Conservation (phyloP, 257 asterid genomes). For the Gentiana macrophylla region DNA sequence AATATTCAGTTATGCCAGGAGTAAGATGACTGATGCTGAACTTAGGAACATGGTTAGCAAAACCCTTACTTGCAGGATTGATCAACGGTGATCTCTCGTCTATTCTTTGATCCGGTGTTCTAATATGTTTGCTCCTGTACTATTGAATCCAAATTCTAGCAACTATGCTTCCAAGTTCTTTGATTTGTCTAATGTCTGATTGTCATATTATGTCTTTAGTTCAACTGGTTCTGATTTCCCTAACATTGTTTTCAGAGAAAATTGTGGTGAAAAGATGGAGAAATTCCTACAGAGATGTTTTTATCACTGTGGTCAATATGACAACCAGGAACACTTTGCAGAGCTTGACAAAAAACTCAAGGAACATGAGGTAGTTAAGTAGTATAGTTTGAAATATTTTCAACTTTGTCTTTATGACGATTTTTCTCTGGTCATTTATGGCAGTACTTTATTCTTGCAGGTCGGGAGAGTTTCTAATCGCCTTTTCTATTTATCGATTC, state of each 20-base stretch:
- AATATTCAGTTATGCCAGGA: slow-evolving; percentile 86
- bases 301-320: slow-evolving; percentile 89
- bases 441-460: slow-evolving; percentile 25
- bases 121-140: not conserved
- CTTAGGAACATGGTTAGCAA: slow-evolving; percentile 79
- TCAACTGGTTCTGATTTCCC: not conserved
- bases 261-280: slow-evolving; percentile 90
- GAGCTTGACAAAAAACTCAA: slow-evolving; percentile 68
- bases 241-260: slow-evolving; percentile 43
- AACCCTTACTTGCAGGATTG: slow-evolving; percentile 95
- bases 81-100: slow-evolving; percentile 47
- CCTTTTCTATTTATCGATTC: slow-evolving; percentile 88
- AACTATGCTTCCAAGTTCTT: not conserved
- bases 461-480: slow-evolving; percentile 73
- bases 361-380: slow-evolving; percentile 68
- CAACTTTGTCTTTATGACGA: too few species aligned
- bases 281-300: slow-evolving; percentile 77
- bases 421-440: too few species aligned
- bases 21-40: slow-evolving; percentile 94
- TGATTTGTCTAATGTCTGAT: not conserved
- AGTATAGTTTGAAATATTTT: too few species aligned
- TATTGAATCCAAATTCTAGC: not conserved
- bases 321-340: slow-evolving; percentile 52
- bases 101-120: slow-evolving; percentile 8
- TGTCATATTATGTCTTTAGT: not conserved